phyloP scores from a whole-genome alignment of 2,329 filamentous ascomycete species.

The Neofusicoccum laricinum region DNA sequence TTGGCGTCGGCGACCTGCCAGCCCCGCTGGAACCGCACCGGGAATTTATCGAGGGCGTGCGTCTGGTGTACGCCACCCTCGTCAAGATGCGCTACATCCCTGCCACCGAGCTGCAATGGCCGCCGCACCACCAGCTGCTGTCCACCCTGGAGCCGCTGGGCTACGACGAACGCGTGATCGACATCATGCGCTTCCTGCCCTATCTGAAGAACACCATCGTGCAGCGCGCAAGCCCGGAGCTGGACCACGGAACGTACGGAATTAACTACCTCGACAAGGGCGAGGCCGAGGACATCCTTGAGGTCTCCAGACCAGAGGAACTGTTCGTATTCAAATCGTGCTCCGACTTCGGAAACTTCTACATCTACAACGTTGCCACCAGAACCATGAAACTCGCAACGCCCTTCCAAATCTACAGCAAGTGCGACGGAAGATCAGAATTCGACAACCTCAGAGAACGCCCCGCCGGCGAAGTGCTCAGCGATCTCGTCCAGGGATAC shows the following conservation, averaged over 20 bases:
- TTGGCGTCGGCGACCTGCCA: neutral
- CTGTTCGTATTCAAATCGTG: constrained; percentile 13
- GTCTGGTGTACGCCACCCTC: constrained; percentile 18
- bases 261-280: constrained; percentile 15
- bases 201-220: constrained; percentile 70
- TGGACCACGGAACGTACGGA: constrained; percentile 67
- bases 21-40: constrained; percentile 8
- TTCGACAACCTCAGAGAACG: constrained; percentile 2
- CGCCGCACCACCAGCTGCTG: constrained; percentile 15
- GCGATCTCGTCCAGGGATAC: constrained; percentile 6
- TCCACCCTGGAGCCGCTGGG: constrained; percentile 3
- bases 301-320: neutral
- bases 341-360: constrained; percentile 15
- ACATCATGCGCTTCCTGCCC: constrained; percentile 10
- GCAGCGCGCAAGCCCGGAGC: constrained; percentile 79
- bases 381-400: constrained; percentile 12
- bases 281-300: constrained; percentile 15
- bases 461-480: neutral
- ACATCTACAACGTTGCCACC: constrained; percentile 4
- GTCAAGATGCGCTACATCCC: constrained; percentile 19
- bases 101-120: constrained; percentile 11
- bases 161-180: constrained; percentile 1
- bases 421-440: neutral
- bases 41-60: constrained; percentile 14
- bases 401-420: constrained; percentile 11